Evolutionary conservation across 257 asterid species (phyloP), one percentile per base, ranked within the genome.

Genomic region (Fraxinus cuspidata): DNA sequence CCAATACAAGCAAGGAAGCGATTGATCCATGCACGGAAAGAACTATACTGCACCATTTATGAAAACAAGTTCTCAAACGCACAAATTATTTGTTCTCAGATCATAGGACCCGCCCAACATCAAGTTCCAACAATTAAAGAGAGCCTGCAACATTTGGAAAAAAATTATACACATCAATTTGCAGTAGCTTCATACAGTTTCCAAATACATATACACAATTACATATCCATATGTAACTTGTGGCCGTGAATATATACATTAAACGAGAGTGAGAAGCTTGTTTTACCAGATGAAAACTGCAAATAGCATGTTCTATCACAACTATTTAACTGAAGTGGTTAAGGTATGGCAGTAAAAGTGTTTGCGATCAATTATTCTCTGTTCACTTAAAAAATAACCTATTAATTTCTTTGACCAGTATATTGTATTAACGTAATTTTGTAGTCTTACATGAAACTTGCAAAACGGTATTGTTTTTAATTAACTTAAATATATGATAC

Each of bases 1-100:
- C 97, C 96, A 90, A 92, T 87, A 81, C 89, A 90, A 85, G 92
- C 89, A 65, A 90, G 89, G 85, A 92, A 82, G 69, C 84, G 85
- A 82, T 75, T 84, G 90, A 90, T 86, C 94, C 94, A 92, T 83
- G 92, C 79, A 85, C 89, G 77, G 86, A 85, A 88, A 72, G 92
- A 90, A 71, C 84, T 81, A 87, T 81, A 79, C 37, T 83, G 78
- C 94, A 89, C 87, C 93, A 82, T 90, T 42, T 42, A 42, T 77
- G 83, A 79, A 80, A 74, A 75, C 83, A 85, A 76, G 78, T 73
- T 84, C 80, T 35, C 80, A 69, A 63, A 63, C 7, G 32, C 67
- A 58, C 49, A 69, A 31, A 28, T 56, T 70, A 73, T 51, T 77
- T 28, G 31, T 42, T 70, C 82, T 75, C 83, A 84, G 76, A 79